Percentiles rank a stretch among this genome's conserved stretches.
These are phyloP conservation scores for Mycena maculata DNA, from an alignment of 768 basidiomycete genomes.

Conservation along the genomic window DNA sequence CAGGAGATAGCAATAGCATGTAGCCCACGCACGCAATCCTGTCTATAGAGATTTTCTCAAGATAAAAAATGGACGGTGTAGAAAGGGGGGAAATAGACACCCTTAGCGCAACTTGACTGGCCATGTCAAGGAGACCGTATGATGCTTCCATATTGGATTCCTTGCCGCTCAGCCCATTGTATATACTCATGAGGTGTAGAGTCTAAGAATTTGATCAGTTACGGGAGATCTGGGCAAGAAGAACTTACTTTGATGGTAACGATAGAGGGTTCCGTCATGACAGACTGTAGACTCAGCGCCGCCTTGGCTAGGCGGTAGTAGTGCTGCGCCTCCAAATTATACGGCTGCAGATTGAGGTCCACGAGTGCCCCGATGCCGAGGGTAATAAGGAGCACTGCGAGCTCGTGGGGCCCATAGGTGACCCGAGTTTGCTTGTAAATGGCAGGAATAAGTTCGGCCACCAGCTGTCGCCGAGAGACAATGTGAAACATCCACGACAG, in stretches of 20 bases:
- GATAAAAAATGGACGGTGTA: not conserved
- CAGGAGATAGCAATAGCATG: not conserved
- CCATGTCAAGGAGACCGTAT: slow-evolving; percentile 59
- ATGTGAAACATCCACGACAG: slow-evolving; percentile 64
- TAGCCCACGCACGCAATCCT: slow-evolving; percentile 53
- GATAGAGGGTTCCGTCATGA: slow-evolving; percentile 56
- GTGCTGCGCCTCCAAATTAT: slow-evolving; percentile 64
- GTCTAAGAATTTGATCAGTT: slow-evolving; percentile 42
- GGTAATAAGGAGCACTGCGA: slow-evolving; percentile 59
- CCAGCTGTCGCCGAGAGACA: slow-evolving; percentile 57
- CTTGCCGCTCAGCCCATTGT: slow-evolving; percentile 65
- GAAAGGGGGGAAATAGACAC: slow-evolving; percentile 41
- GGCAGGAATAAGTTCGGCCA: slow-evolving; percentile 58
- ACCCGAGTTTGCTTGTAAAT: slow-evolving; percentile 54
- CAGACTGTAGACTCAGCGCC: slow-evolving; percentile 57
- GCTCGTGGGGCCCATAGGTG: slow-evolving; percentile 61
- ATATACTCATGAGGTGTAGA: slow-evolving; percentile 64
- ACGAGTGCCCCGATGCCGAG: slow-evolving; percentile 62
- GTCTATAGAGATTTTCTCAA: slow-evolving; percentile 45
- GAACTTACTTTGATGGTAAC: slow-evolving; percentile 57
- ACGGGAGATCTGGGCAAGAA: not conserved
- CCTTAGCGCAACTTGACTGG: slow-evolving; percentile 59
- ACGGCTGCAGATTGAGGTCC: slow-evolving; percentile 58
- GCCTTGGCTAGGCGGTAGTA: slow-evolving; percentile 62
- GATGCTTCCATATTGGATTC: slow-evolving; percentile 62